phyloP scores from a whole-genome alignment of 2,329 filamentous ascomycete species.

The Aspergillus costaricaensis region DNA sequence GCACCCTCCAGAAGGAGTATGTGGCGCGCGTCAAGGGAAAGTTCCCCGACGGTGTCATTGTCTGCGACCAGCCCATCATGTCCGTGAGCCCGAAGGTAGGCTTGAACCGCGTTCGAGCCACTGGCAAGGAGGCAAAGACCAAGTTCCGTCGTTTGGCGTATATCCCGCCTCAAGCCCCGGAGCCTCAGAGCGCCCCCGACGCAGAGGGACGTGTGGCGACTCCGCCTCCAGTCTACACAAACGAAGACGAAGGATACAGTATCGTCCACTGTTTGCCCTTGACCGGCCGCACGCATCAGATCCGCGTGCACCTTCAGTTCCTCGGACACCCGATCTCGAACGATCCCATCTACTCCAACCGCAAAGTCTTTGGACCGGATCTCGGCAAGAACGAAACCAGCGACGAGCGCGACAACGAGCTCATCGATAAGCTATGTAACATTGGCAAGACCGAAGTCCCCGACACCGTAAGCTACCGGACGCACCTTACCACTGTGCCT shows the following conservation, averaged over 20 bases:
- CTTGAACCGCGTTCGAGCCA: conserved; percentile 89
- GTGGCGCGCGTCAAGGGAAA: conserved; percentile 85
- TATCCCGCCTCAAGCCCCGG: conserved; percentile 61
- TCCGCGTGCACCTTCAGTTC: conserved; percentile 92
- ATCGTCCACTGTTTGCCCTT: conserved; percentile 92
- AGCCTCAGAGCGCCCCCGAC: conserved; percentile 24
- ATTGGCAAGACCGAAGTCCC: conserved; percentile 96
- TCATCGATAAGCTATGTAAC: conserved; percentile 77
- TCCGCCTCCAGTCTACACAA: conserved; percentile 37
- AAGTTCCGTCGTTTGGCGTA: conserved; percentile 93
- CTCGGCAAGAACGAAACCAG: conserved; percentile 70
- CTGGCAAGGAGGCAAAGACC: conserved; percentile 84
- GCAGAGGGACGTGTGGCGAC: conserved; percentile 33
- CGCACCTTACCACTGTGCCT: conserved; percentile 43
- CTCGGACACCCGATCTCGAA: conserved; percentile 94
- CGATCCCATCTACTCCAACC: conserved; percentile 96
- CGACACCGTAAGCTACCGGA: conserved; percentile 84
- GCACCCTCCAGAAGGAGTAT: conserved; percentile 93
- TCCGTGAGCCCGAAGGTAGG: conserved; percentile 94
- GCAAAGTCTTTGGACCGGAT: conserved; percentile 81
- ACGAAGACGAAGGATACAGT: conserved; percentile 73
- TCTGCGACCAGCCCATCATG: conserved; percentile 92
- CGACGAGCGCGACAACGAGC: conserved; percentile 79
- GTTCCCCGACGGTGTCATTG: conserved; percentile 86
- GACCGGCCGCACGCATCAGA: conserved; percentile 91